Evolutionary conservation across 805 yeast species (phyloP).

Genomic region (Kluyveromyces siamensis): DNA sequence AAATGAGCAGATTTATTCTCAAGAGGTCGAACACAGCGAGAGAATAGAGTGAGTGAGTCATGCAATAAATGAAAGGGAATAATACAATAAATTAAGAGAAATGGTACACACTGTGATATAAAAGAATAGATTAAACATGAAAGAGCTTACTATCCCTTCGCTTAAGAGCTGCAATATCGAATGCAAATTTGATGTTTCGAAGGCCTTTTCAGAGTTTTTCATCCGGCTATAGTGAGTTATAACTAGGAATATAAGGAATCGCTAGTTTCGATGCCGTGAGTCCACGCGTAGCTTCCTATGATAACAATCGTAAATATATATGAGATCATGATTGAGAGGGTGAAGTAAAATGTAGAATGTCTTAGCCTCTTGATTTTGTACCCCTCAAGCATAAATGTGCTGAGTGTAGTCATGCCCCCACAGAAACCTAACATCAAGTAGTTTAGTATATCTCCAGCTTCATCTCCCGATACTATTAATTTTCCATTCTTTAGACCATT

Average conservation of each 20-base stretch:
- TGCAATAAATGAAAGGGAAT: no score
- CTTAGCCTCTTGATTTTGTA: constrained; percentile 23
- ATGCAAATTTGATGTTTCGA: no score
- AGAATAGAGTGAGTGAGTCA: not conserved
- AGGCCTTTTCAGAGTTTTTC: not conserved
- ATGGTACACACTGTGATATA: no score
- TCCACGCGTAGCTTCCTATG: constrained; percentile 69
- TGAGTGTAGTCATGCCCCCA: constrained; percentile 65
- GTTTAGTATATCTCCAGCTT: not conserved
- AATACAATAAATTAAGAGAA: no score
- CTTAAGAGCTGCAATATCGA: no score
- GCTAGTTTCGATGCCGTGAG: constrained; percentile 22
- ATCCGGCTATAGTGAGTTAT: not conserved
- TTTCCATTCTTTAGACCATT: constrained; percentile 1
- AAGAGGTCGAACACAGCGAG: not conserved
- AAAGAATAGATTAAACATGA: no score
- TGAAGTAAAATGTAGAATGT: constrained; percentile 42
- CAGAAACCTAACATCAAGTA: constrained; percentile 45
- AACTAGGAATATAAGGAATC: not conserved
- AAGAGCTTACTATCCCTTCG: no score
- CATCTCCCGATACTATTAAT: not conserved
- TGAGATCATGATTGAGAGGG: constrained; percentile 36
- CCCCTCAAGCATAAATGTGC: constrained; percentile 70
- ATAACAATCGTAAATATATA: constrained; percentile 46
- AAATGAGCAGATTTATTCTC: not conserved